Conservation (phyloP, 768 basidiomycete genomes). For the Suillus discolor region DNA sequence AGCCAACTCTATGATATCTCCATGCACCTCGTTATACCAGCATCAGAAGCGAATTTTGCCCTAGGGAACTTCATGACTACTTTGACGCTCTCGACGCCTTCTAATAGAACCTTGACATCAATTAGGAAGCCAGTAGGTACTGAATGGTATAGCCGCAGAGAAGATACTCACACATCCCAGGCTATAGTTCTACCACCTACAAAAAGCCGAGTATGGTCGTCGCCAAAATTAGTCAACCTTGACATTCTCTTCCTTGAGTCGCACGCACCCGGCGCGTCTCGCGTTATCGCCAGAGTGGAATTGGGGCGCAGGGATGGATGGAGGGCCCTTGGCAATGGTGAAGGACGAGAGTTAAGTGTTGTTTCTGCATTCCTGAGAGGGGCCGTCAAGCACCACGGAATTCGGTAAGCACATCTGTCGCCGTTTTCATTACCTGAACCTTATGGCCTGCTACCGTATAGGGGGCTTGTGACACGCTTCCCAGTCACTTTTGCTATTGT, state of each 20-base stretch:
- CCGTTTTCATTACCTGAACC: not conserved
- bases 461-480: slow-evolving; percentile 71
- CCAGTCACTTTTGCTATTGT: slow-evolving; percentile 57
- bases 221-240: slow-evolving; percentile 46
- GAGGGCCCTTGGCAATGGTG: slow-evolving; percentile 66
- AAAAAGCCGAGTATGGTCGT: slow-evolving; percentile 35
- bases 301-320: slow-evolving; percentile 76
- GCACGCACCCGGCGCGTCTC: slow-evolving; percentile 50
- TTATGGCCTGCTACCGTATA: slow-evolving; percentile 28
- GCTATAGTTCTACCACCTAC: slow-evolving; percentile 56
- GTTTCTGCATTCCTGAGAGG: slow-evolving; percentile 63
- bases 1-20: slow-evolving; percentile 78
- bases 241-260: slow-evolving; percentile 60
- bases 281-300: slow-evolving; percentile 61
- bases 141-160: not conserved
- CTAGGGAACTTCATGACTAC: slow-evolving; percentile 87
- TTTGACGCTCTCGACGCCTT: slow-evolving; percentile 56
- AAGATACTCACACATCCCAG: slow-evolving; percentile 38
- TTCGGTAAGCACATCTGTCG: slow-evolving; percentile 54
- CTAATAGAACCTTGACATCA: slow-evolving; percentile 63
- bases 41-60: slow-evolving; percentile 63
- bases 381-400: slow-evolving; percentile 62
- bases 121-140: slow-evolving; percentile 67
- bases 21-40: slow-evolving; percentile 65
- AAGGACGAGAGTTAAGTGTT: slow-evolving; percentile 75